Base-by-base conservation (phyloP, 306 rosid species). In the Neltuma alba region DNA sequence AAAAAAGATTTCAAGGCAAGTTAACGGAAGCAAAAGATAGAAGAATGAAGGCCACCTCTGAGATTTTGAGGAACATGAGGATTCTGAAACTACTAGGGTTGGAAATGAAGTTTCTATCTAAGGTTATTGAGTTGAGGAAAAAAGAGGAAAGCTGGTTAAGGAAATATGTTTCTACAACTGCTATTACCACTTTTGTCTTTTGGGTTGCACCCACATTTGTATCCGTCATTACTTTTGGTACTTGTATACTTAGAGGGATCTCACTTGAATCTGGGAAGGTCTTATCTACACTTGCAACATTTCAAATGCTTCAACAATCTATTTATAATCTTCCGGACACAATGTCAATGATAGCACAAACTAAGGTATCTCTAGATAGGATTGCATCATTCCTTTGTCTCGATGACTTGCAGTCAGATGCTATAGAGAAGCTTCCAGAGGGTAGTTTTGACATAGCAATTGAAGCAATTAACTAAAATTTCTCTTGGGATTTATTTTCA, bases 31-130 rank as follows among this genome's bases (percentile, higher is more conserved):
- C 88, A 9, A 90, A 88, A 60, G 94, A 90, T 77, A 42, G 25
- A 30, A 82, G 92, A 75, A 90, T 88, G 88, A 88, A 87, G 64
- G 74, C 87, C 21, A 90, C 88, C 0, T 82, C 89, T 57, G 92
- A 90, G 91, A 63, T 85, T 52, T 79, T 88, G 23, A 90, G 87
- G 78, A 88, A 83, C 86, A 87, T 90, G 89, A 82, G 83, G 72
- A 87, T 90, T 73, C 89, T 90, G 75, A 88, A 90, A 76, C 82
- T 90, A 25, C 88, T 88, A 66, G 92, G 88, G 64, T 90, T 92
- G 94, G 94, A 90, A 72, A 87, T 85, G 86, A 90, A 83, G 83
- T 90, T 91, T 65, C 73, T 83, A 30, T 79, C 89, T 2, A 88
- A 77, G 67, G 69, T 88, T 63, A 75, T 60, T 7, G 82, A 79